Percentiles rank a stretch among this genome's conserved stretches.
Conservation (phyloP, 768 basidiomycete species). For the Gloeostereum incarnatum region DNA sequence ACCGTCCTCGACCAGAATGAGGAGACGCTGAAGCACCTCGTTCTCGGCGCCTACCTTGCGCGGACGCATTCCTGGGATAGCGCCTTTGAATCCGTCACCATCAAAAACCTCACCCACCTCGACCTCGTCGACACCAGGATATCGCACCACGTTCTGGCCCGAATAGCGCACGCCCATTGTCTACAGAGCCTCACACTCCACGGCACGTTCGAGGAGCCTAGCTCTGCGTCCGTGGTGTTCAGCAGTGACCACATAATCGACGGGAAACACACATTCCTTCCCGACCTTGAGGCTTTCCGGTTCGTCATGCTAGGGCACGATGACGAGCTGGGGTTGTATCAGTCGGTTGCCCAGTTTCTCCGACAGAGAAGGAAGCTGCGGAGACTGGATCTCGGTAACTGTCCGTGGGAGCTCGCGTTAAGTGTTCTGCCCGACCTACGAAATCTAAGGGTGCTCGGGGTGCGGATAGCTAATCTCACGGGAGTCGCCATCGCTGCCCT, state of each 20-base stretch:
- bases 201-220: slow-evolving; percentile 54
- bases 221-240: slow-evolving; percentile 49
- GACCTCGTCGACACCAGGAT: slow-evolving; percentile 67
- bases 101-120: slow-evolving; percentile 59
- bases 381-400: slow-evolving; percentile 52
- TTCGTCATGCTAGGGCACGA: slow-evolving; percentile 59
- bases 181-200: slow-evolving; percentile 57
- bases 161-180: slow-evolving; percentile 54
- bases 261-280: slow-evolving; percentile 49
- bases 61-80: slow-evolving; percentile 60
- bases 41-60: slow-evolving; percentile 60
- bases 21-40: slow-evolving; percentile 46
- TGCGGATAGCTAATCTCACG: slow-evolving; percentile 43
- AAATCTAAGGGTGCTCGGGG: slow-evolving; percentile 46
- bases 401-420: slow-evolving; percentile 54
- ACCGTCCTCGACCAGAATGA: slow-evolving; percentile 54
- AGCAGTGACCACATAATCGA: slow-evolving; percentile 52
- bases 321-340: slow-evolving; percentile 41
- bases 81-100: slow-evolving; percentile 52
- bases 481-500: slow-evolving; percentile 26
- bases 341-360: slow-evolving; percentile 46
- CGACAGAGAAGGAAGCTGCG: slow-evolving; percentile 36
- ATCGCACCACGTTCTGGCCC: slow-evolving; percentile 49
- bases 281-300: slow-evolving; percentile 52
- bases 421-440: slow-evolving; percentile 40